Base-by-base conservation (phyloP, 768 basidiomycete genomes). In the Termitomyces sp. region DNA sequence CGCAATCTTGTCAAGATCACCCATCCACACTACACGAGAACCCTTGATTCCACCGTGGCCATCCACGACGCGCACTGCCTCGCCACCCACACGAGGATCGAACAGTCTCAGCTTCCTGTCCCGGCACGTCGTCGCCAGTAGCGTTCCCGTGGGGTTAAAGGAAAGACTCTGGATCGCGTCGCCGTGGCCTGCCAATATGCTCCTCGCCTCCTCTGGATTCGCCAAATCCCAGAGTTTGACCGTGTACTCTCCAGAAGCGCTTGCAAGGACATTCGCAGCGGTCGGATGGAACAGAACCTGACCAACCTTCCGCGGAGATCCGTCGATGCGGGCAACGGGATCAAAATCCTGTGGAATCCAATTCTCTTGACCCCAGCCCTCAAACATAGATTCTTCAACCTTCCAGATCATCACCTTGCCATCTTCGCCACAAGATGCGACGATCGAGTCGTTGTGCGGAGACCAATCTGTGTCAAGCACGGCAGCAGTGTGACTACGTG, bases 391-490 rank as follows among this genome's bases (percentile, higher is more conserved):
- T 2, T 77, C 60, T 35, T 84, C 82, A 53, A 98, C 86, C 68
- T 92, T 90, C 89, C 94, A 98, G 68, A 99, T 80, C 75, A 92
- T 83, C 63, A 90, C 81, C 66, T 95, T 94, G 44, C 95, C 94
- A 69, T 99, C 97, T 71, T 99, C 96, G 49, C 90, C 94, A 16
- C 83, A 92, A 0, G 93, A 95, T 2, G 90, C 96, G 63, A 97
- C 90, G 65, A 96, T 78, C 6, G 82, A 77, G 73, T 98, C 96
- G 67, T 94, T 87, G 70, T 96, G 93, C 0, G 94, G 95, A 0
- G 90, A 92, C 94, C 94, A 98, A 67, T 90, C 92, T 0, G 96
- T 98, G 73, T 98, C 96, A 38, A 98, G 88, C 32, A 93, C 90
- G 26, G 90, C 77, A 2, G 85, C 89, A 1, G 87, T 86, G 71